Base-by-base conservation (phyloP, 1,139 yeast genomes). In the Wickerhamomyces sp. region DNA sequence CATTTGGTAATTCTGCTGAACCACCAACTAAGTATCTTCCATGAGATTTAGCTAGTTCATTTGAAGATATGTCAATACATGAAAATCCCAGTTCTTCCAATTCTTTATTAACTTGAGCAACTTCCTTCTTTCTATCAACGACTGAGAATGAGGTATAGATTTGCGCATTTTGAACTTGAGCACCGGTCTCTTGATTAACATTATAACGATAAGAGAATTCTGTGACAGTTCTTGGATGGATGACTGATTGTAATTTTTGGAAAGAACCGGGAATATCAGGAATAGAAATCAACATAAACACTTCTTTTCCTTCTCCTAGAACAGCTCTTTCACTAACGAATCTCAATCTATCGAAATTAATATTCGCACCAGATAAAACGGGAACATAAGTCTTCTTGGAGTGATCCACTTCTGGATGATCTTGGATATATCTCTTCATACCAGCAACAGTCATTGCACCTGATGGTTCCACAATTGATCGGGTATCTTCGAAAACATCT, bases 281-380 rank as follows among this genome's bases (percentile, higher is more conserved):
- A 52, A 93, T 89, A 37, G 90, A 82, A 10, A 90, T 90, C 39
- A 87, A 81, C 71, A 93, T 75, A 54, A 95, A 93, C 10, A 90
- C 96, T 69, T 93, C 99, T 57, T 84, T 87, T 45, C 98, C 99
- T 66, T 93, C 98, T 69, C 99, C 99, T 29, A 93, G 76, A 46
- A 89, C 95, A 7, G 99, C 97, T 67, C 99, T 84, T 68, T 93
- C 99, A 50, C 96, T 82, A n/a, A 93, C 98, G 65, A 93, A 93
- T 62, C 99, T 78, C 56, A 93, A 73, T 59, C 99, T 78, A 66
- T 91, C 99, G 63, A 93, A 93, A 68, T 94, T 93, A 96, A 93
- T 91, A 67, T 93, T 93, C 34, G 99, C 99, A 49, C 98, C 99
- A 34, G 95, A 86, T 46, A 93, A 72, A 29, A 94, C 76, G 9